Conservation (phyloP, 78 protist species). For the Emiliania huxleyi region DNA sequence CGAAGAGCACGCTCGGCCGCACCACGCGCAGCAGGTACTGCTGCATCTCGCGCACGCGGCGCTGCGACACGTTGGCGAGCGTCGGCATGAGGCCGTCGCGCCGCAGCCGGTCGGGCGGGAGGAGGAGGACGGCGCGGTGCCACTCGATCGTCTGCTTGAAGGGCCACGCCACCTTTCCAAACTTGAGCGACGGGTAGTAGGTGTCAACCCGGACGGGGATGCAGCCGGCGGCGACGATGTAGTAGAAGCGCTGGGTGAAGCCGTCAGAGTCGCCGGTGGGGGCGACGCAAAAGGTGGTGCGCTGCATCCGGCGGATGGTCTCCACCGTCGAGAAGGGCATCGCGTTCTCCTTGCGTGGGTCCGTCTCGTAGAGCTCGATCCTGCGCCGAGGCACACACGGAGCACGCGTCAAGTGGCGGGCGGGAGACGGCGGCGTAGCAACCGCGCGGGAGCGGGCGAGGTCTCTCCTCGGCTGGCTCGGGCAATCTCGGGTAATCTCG, state of each 20-base stretch:
- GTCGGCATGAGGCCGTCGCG: neutral
- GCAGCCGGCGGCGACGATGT: neutral
- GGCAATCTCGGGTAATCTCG: too few species aligned
- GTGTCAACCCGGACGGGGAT: slow-evolving; percentile 15
- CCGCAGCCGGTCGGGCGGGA: neutral
- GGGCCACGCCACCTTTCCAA: neutral
- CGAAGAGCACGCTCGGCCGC: neutral
- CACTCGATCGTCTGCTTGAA: neutral
- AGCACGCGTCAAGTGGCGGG: too few species aligned
- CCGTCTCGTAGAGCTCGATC: neutral
- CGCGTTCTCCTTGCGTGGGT: neutral
- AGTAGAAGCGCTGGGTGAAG: slow-evolving; percentile 14
- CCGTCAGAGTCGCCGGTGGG: neutral
- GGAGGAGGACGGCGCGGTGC: neutral
- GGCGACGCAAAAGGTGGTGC: neutral
- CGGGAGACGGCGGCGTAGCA: too few species aligned
- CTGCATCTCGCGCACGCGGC: neutral
- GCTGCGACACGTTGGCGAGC: neutral
- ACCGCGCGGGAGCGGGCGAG: too few species aligned
- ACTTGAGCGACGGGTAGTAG: neutral
- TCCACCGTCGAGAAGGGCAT: neutral
- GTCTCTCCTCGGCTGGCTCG: too few species aligned
- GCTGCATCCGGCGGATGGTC: neutral
- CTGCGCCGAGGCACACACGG: too few species aligned
- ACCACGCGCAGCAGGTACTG: neutral